Evolutionary conservation across 2,329 filamentous ascomycete species (phyloP), one percentile per base, ranked within the genome.

Genomic region (Hortaea werneckii): DNA sequence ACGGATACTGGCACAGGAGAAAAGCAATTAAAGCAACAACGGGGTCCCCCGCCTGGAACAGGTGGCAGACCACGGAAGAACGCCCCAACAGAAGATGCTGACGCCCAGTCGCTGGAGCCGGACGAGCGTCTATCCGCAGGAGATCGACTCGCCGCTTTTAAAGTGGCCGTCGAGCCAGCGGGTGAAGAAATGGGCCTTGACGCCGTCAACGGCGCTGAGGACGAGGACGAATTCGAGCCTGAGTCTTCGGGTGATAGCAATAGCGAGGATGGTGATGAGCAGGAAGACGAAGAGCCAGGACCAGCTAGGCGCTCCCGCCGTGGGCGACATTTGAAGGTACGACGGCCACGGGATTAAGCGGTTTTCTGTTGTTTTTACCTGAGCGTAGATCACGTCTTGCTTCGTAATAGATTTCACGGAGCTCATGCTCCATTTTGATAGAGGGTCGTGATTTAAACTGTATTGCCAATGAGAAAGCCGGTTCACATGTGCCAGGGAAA

Each of bases 151-250:
- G 32, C 41, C 5, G 35, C 45, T 20, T 50, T 42, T 37, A 48
- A 54, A 29, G 41, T 51, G 28, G 39, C 46, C 28, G 45, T 49
- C 26, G 48, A 47, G 35, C 39, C 29, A 7, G 12, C 29, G 9
- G 40, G 37, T 10, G 40, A 39, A 20, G 39, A 11, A 7, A 6
- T 32, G n/a, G 32, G 27, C 7, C 37, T 41, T 37, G 41, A 44
- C 10, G 35, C 30, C 28, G 38, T 35, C 4, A 27, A 43, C 32
- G 35, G 34, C n/a, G n/a, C 29, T 27, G 46, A 44, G 3, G 44
- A 42, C 20, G 49, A 28, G 26, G 54, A 49, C 12, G 54, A 54
- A 2, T 50, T 49, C 11, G 45, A 48, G 42, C 47, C 47, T 5
- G 48, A 45, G 4, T 48, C 46, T 2, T 48, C 47, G 5, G 43